phyloP scores from a whole-genome alignment of 2,329 filamentous ascomycete genomes.

The Fusarium citri region DNA sequence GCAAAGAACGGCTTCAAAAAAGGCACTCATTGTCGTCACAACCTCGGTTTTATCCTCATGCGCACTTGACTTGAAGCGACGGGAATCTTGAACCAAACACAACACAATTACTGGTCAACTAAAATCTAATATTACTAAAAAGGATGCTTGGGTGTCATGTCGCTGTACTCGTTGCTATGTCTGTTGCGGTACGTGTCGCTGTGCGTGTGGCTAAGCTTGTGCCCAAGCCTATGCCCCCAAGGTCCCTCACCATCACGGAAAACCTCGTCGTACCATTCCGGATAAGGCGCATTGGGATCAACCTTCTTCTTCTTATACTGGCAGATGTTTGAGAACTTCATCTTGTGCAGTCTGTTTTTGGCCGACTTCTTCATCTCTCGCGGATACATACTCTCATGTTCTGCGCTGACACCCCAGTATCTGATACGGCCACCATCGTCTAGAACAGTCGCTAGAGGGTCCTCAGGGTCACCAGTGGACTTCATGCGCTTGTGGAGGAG shows the following conservation, averaged over 20 bases:
- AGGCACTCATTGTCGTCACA: background rate
- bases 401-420: conserved; percentile 10
- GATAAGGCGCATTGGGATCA: background rate
- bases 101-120: too few relatives aligned
- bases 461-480: background rate
- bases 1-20: background rate
- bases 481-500: background rate
- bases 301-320: background rate
- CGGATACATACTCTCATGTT: background rate
- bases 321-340: background rate
- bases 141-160: too few relatives aligned
- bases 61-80: too few relatives aligned
- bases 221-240: too few relatives aligned
- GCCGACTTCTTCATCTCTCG: background rate
- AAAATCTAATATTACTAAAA: too few relatives aligned
- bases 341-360: background rate
- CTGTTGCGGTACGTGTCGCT: too few relatives aligned
- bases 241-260: conserved; percentile 4
- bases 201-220: too few relatives aligned
- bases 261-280: conserved; percentile 7
- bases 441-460: conserved; percentile 1
- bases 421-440: background rate
- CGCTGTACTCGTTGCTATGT: too few relatives aligned
- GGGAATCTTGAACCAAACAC: too few relatives aligned
- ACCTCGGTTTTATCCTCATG: too few relatives aligned